Conservation (phyloP, 495 filamentous ascomycete species). For the Neurospora terricola region DNA sequence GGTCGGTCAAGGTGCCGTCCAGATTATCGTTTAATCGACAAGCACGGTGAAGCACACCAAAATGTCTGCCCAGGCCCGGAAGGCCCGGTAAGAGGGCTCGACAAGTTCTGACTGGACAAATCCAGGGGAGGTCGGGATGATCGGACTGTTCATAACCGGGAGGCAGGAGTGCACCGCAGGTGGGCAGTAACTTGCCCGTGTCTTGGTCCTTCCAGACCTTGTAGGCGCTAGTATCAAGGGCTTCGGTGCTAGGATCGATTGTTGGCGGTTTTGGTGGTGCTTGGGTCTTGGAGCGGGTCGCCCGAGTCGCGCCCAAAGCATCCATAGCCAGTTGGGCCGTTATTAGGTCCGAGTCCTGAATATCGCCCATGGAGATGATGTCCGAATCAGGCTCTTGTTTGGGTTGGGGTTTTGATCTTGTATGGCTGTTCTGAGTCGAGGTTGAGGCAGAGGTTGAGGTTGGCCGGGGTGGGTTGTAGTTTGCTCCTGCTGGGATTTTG, state of each 20-base stretch:
- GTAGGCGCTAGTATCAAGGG: not conserved
- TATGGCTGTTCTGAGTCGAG: not conserved
- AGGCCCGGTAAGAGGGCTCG: conserved; percentile 11
- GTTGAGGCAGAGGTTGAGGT: not conserved
- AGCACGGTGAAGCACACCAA: conserved; percentile 12
- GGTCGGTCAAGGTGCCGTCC: conserved; percentile 18
- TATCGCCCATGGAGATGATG: not conserved
- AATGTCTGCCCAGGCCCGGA: conserved; percentile 15
- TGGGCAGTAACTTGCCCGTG: not conserved
- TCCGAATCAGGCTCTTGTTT: not conserved
- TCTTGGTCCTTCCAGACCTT: not conserved
- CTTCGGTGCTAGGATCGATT: not conserved
- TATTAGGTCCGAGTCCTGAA: not conserved
- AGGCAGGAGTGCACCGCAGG: not conserved
- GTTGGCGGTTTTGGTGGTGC: not conserved
- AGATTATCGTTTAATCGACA: conserved; percentile 16
- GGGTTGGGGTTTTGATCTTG: not conserved
- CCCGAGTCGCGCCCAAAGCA: not conserved
- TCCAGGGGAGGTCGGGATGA: conserved; percentile 16
- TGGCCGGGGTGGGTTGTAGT: not conserved
- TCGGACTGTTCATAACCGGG: not conserved
- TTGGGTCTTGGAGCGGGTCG: not conserved
- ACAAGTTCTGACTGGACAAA: conserved; percentile 23
- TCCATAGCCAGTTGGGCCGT: not conserved
- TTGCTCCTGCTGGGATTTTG: not conserved